phyloP scores from a whole-genome alignment of 116 monocot genomes.

The Trichopus zeylanicus region DNA sequence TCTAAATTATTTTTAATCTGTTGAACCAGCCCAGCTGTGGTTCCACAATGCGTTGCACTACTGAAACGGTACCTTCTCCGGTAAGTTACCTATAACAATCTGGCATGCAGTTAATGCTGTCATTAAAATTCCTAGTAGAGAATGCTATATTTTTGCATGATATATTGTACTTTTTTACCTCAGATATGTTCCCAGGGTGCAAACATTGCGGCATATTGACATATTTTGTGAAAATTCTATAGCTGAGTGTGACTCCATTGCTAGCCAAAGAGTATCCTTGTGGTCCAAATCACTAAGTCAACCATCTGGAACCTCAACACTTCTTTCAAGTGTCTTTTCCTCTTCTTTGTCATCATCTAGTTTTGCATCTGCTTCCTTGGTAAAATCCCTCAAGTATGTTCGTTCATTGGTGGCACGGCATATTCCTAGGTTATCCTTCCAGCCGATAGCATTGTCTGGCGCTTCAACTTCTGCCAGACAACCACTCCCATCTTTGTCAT shows the following conservation, averaged over 20 bases:
- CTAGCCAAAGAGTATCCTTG: constrained; percentile 31
- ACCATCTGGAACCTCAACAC: constrained; percentile 21
- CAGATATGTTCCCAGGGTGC: constrained; percentile 82
- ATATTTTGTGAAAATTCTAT: constrained; percentile 71
- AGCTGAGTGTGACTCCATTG: constrained; percentile 47
- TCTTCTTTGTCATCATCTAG: constrained; percentile 26
- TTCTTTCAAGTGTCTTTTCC: constrained; percentile 16
- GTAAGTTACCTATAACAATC: constrained; percentile 32
- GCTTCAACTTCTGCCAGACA: constrained; percentile 43
- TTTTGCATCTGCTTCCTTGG: constrained; percentile 69
- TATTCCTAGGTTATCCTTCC: constrained; percentile 78
- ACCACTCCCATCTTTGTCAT: constrained; percentile 64
- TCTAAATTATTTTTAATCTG: constrained; percentile 21
- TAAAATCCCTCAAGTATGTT: constrained; percentile 89
- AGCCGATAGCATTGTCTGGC: constrained; percentile 39
- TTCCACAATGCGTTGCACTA: constrained; percentile 70
- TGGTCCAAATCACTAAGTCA: constrained; percentile 32
- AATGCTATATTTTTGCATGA: not conserved
- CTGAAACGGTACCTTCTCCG: constrained; percentile 86
- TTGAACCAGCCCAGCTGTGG: constrained; percentile 82
- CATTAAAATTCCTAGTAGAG: not conserved
- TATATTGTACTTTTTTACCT: not conserved
- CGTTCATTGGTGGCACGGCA: constrained; percentile 82
- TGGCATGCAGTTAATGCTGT: not conserved
- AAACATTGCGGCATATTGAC: constrained; percentile 83